These are phyloP conservation scores for Chloromonas sp. DNA, from an alignment of 163 green algal genomes.

Conservation along the genomic window DNA sequence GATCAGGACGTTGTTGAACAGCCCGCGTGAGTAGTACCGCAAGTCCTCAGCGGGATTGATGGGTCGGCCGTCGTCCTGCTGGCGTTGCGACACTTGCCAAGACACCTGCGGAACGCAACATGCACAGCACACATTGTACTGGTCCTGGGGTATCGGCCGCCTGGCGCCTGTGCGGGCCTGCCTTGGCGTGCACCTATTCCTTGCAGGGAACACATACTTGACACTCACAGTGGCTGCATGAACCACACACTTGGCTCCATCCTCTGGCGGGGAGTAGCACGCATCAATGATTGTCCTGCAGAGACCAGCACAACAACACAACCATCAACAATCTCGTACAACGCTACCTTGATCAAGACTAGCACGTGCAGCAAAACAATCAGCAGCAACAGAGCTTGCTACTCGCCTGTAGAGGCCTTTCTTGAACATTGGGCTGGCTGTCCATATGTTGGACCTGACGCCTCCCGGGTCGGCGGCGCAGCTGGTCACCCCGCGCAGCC, in stretches of 20 bases:
- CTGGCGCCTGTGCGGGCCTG: too few species aligned
- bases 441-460: slow-evolving; percentile 67
- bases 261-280: slow-evolving; percentile 33
- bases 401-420: slow-evolving; percentile 29
- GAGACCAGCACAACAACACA: background rate
- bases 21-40: slow-evolving; percentile 57
- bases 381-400: too few species aligned
- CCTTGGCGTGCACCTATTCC: too few species aligned
- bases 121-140: background rate
- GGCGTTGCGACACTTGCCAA: background rate
- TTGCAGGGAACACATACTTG: too few species aligned
- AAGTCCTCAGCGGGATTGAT: slow-evolving; percentile 1
- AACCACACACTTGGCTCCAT: slow-evolving; percentile 28
- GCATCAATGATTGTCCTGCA: slow-evolving; percentile 18
- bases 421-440: slow-evolving; percentile 35
- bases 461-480: slow-evolving; percentile 67
- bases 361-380: too few species aligned
- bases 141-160: background rate
- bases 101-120: background rate
- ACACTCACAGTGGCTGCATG: slow-evolving; percentile 27
- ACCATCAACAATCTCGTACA: too few species aligned
- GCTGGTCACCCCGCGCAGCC: slow-evolving; percentile 48
- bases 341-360: too few species aligned
- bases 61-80: background rate
- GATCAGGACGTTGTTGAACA: slow-evolving; percentile 48